Evolutionary conservation across 331 rosid species (phyloP).

Genomic region (Arachis monticola): DNA sequence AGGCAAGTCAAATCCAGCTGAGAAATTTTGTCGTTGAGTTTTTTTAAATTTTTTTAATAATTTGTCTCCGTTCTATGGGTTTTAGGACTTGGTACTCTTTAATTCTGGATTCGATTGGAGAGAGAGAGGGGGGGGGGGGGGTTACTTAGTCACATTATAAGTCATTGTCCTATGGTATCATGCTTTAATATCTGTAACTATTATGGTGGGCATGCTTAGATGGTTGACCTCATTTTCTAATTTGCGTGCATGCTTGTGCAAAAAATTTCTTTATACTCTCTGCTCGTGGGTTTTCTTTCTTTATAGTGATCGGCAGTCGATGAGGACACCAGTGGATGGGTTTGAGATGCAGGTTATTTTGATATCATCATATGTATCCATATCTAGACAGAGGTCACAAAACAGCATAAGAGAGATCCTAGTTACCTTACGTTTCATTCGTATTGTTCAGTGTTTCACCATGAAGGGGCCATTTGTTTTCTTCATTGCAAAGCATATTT

Average conservation of each 20-base stretch:
- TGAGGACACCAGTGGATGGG: not conserved
- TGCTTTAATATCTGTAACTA: not conserved
- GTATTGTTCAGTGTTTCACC: slow-evolving; percentile 2
- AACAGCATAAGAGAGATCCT: not conserved
- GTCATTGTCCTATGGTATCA: not conserved
- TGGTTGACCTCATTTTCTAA: not conserved
- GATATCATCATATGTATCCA: not conserved
- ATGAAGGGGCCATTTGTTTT: not conserved
- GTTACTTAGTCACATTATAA: not conserved
- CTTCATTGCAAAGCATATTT: not conserved
- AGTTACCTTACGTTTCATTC: not conserved
- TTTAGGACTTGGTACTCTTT: not conserved
- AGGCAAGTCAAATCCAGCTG: slow-evolving; percentile 53
- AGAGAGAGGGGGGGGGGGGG: not conserved
- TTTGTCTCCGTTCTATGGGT: not conserved
- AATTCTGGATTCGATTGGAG: not conserved
- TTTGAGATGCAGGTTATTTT: not conserved
- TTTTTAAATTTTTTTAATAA: not conserved
- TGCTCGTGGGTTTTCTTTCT: not conserved
- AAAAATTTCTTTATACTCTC: not conserved
- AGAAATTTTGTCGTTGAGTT: not conserved
- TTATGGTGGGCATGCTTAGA: not conserved
- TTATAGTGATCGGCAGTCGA: not conserved
- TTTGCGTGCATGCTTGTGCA: not conserved
- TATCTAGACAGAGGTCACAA: not conserved